A percentile compares a stretch with the other conserved stretches of the same genome.
Conservation (phyloP, 2,329 filamentous ascomycete genomes). For the Cladosporium austrohemisphaericum region DNA sequence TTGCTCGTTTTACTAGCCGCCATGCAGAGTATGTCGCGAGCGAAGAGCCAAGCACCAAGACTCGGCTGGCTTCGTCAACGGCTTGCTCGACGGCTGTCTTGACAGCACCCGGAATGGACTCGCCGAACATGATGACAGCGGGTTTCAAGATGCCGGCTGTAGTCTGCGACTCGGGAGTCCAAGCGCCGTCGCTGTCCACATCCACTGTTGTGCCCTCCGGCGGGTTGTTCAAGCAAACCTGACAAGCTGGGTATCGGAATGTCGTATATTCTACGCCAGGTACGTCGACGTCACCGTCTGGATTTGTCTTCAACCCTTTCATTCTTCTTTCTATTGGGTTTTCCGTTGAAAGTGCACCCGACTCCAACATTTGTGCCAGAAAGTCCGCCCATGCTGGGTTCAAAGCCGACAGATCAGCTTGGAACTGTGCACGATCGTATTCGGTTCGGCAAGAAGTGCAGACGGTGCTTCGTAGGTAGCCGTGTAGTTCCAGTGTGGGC, state of each 20-base stretch:
- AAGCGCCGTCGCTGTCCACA: conserved; percentile 77
- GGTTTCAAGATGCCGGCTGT: conserved; percentile 81
- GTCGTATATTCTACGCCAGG: conserved; percentile 82
- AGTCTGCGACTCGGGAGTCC: conserved; percentile 47
- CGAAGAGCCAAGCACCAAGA: conserved; percentile 83
- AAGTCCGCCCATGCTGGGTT: conserved; percentile 86
- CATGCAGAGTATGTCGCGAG: conserved; percentile 94
- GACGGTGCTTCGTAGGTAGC: conserved; percentile 75
- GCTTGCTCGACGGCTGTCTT: conserved; percentile 75
- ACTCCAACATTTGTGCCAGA: conserved; percentile 65
- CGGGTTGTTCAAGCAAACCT: conserved; percentile 66
- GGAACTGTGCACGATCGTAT: conserved; percentile 69
- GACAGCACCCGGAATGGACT: conserved; percentile 67
- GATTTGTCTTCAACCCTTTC: conserved; percentile 76
- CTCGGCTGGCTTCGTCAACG: conserved; percentile 68
- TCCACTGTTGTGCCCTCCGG: conserved; percentile 58
- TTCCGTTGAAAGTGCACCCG: conserved; percentile 73
- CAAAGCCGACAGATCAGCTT: conserved; percentile 67
- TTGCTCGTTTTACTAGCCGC: conserved; percentile 78
- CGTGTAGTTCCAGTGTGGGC: conserved; percentile 81
- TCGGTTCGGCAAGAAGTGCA: conserved; percentile 76
- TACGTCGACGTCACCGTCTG: conserved; percentile 90
- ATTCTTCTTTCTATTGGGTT: conserved; percentile 65
- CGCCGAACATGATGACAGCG: conserved; percentile 93
- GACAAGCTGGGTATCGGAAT: conserved; percentile 88